Base-by-base conservation (phyloP, 164 flowering plant genomes). In the Nelumbo lutea region DNA sequence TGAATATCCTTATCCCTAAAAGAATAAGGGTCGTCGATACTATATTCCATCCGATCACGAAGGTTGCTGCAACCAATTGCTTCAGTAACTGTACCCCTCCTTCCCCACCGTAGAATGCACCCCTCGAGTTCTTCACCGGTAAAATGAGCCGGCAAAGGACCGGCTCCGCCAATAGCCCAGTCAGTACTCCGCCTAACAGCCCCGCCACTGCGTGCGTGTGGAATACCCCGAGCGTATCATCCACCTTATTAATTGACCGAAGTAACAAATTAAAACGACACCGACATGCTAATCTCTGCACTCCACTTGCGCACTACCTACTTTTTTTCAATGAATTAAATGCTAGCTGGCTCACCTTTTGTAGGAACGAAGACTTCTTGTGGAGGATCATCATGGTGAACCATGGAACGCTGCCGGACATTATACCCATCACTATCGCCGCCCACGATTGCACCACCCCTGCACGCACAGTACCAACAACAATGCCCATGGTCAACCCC, bases 121-220 rank as follows among this genome's bases (percentile, higher is more conserved):
- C 88, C 65, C 80, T 80, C 6, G 87, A 68, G 57, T 75, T 38
- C 38, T 10, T 71, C n/a, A 67, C 74, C 0, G 87, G 86, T 38
- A 82, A 62, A 3, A 77, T 14, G 2, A 87, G 78, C 8, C 62
- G 40, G 74, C 86, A 83, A 0, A 87, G 87, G 0, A 56, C 68
- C 2, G 91, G 91, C 69, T 85, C 84, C 0, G 88, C 88, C 0
- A 87, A 46, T 0, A 87, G 84, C 5, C 91, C 91, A 0, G 91
- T 85, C 0, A 85, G 66, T 1, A 83, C 78, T 8, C 87, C 91
- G 0, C 91, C 91, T 14, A 87, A 56, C 0, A 87, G 72, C 14
- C 91, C 91, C 0, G 91, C 88, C n/a, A 83, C 88, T 1, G 86
- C 91, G 53, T 87, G 91, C 4, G 91, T 85, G 67, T 87, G 84